Percentiles rank a stretch among this genome's conserved stretches.
Evolutionary conservation across 176 grass and related monocot genomes (phyloP).

Genomic region (Juncus inflexus): DNA sequence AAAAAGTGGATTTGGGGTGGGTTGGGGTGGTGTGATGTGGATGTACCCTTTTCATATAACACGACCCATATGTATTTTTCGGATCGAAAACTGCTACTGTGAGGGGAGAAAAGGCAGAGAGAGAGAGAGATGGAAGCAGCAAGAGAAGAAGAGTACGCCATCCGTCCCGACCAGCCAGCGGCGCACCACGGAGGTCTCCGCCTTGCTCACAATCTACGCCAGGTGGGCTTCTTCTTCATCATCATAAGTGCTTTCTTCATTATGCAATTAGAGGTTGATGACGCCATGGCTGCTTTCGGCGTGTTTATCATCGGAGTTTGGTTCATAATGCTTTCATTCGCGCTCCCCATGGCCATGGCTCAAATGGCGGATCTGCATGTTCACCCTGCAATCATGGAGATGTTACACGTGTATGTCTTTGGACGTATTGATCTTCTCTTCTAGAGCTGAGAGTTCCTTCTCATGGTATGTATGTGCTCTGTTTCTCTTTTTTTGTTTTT

Average conservation of each 20-base stretch:
- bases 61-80: too few relatives aligned
- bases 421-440: conserved; percentile 16
- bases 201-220: neutral
- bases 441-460: neutral
- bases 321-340: neutral
- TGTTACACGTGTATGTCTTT: neutral
- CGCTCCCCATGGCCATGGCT: neutral
- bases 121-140: neutral
- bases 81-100: too few relatives aligned
- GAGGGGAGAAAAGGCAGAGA: neutral
- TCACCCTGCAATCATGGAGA: neutral
- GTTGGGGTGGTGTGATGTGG: too few relatives aligned
- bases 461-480: neutral
- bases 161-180: neutral
- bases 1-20: too few relatives aligned
- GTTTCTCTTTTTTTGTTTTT: neutral
- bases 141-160: neutral
- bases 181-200: neutral
- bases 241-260: neutral
- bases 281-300: neutral
- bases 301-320: neutral
- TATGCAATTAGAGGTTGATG: neutral
- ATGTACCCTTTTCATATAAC: too few relatives aligned
- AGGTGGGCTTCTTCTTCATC: conserved; percentile 1
- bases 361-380: neutral